These are phyloP conservation scores for Hymenoscyphus occultus DNA, from an alignment of 2,329 filamentous ascomycete genomes.

Conservation along the genomic window DNA sequence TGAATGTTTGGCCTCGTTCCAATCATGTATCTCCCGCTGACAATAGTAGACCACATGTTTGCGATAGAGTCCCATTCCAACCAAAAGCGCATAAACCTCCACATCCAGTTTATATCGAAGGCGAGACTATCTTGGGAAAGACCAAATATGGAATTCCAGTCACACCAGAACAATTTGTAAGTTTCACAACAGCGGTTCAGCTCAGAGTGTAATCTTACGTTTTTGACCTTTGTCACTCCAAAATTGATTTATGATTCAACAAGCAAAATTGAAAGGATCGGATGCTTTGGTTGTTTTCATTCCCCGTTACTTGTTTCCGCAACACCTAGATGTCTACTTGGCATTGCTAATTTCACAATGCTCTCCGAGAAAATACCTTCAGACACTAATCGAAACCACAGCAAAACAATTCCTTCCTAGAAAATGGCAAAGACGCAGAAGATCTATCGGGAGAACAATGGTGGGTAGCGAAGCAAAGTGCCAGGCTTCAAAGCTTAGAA, in stretches of 20 bases:
- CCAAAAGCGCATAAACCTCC: constrained; percentile 11
- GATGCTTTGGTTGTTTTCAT: too few species aligned
- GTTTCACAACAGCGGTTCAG: not conserved
- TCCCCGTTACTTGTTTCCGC: too few species aligned
- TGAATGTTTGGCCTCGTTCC: not conserved
- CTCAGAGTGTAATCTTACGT: not conserved
- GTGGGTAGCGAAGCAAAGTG: constrained; percentile 1
- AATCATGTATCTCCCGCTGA: not conserved
- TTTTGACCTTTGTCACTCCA: too few species aligned
- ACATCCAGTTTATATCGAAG: constrained; percentile 10
- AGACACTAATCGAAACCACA: constrained; percentile 4
- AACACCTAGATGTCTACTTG: too few species aligned
- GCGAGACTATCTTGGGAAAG: constrained; percentile 12
- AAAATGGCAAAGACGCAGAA: constrained; percentile 10
- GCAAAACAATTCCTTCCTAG: constrained; percentile 3
- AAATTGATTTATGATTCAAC: too few species aligned
- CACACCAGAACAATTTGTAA: constrained; percentile 15
- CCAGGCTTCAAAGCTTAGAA: not conserved
- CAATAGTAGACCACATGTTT: not conserved
- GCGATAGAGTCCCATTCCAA: not conserved
- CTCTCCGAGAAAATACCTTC: not conserved
- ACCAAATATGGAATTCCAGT: constrained; percentile 17
- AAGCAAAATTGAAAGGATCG: too few species aligned
- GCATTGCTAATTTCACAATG: not conserved
- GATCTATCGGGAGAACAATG: constrained; percentile 6